Percentiles rank a stretch among this genome's conserved stretches.
Evolutionary conservation across 768 basidiomycete genomes (phyloP).

Genomic region (Leucocoprinus sp.): DNA sequence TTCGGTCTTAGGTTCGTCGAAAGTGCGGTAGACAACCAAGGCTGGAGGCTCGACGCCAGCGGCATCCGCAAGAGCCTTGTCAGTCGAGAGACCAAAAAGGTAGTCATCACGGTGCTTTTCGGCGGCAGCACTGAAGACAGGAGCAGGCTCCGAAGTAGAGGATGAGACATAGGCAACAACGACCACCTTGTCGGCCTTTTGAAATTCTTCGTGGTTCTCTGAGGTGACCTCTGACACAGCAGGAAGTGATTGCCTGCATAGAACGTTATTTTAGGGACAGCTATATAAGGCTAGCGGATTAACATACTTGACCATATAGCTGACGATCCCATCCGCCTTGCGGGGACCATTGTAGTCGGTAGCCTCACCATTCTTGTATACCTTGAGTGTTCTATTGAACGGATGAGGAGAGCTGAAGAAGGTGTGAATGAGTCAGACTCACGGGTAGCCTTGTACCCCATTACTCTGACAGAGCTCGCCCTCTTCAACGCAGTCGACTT

Average conservation of each 20-base stretch:
- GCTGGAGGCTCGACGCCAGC: conserved; percentile 76
- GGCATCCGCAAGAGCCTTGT: conserved; percentile 55
- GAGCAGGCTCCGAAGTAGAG: conserved; percentile 57
- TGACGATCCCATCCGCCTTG: conserved; percentile 92
- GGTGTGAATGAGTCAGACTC: conserved; percentile 22
- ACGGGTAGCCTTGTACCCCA: conserved; percentile 94
- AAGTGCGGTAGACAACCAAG: conserved; percentile 85
- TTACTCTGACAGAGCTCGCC: conserved; percentile 84
- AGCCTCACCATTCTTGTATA: conserved; percentile 79
- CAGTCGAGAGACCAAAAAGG: conserved; percentile 83
- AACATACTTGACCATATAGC: conserved; percentile 92
- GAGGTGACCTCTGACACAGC: conserved; percentile 80
- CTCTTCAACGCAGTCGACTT: conserved; percentile 95
- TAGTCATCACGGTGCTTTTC: conserved; percentile 87
- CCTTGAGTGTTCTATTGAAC: conserved; percentile 68
- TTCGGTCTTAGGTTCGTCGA: conserved; percentile 72
- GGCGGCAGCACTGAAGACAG: conserved; percentile 74
- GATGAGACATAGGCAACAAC: conserved; percentile 76
- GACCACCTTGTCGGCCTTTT: conserved; percentile 83
- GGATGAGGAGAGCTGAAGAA: neutral
- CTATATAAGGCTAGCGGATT: neutral
- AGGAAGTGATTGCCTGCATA: conserved; percentile 75
- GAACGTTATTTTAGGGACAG: conserved; percentile 2
- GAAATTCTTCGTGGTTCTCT: conserved; percentile 78
- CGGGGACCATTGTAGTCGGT: conserved; percentile 83